phyloP scores from a whole-genome alignment of 1,284 basidiomycete species.

The Boletellus dicymbophilus region DNA sequence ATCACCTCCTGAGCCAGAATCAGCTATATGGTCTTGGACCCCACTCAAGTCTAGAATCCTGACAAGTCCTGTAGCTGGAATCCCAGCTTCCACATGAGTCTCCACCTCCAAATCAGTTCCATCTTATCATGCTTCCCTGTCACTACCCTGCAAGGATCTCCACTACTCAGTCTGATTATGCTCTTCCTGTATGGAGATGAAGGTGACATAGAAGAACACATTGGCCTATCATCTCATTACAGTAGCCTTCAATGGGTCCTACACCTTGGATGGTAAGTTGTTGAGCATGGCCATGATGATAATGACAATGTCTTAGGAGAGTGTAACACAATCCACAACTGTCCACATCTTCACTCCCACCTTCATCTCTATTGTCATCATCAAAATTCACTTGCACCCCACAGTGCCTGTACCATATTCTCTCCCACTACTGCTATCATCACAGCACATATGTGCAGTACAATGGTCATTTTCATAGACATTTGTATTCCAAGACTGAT shows the following conservation, averaged over 20 bases:
- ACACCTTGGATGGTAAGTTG: constrained; percentile 37
- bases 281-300: constrained; percentile 16
- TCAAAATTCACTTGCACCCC: too few relatives aligned
- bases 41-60: constrained; percentile 17
- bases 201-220: constrained; percentile 19
- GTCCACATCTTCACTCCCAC: not conserved
- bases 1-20: constrained; percentile 26
- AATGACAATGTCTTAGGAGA: not conserved
- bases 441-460: constrained; percentile 15
- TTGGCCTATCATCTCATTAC: constrained; percentile 31
- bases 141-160: constrained; percentile 27
- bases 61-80: constrained; percentile 21
- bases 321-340: not conserved
- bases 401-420: constrained; percentile 20
- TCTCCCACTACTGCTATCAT: constrained; percentile 26
- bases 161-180: constrained; percentile 33
- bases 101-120: constrained; percentile 18
- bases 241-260: constrained; percentile 49
- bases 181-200: constrained; percentile 35
- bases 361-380: too few relatives aligned
- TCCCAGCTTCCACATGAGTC: constrained; percentile 26
- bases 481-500: constrained; percentile 44
- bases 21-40: constrained; percentile 36
- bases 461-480: constrained; percentile 32
- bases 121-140: constrained; percentile 29